Conservation (phyloP, 2,329 filamentous ascomycete genomes). For the Ophiostoma himal-ulmi region DNA sequence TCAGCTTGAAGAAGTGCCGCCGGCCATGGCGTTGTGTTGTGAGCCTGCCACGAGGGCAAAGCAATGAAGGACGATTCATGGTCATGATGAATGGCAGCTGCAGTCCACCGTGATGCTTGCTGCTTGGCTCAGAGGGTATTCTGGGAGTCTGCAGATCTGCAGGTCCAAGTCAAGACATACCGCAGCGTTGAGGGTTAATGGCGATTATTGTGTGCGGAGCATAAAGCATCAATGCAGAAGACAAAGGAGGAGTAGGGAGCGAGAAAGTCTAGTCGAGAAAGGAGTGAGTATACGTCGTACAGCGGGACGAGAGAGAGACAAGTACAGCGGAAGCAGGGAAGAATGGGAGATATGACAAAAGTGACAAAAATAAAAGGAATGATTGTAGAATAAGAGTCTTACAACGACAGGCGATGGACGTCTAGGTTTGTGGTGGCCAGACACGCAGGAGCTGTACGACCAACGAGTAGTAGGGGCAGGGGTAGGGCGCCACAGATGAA, state of each 20-base stretch:
- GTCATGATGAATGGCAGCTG: neutral
- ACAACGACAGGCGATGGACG: neutral
- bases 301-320: neutral
- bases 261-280: neutral
- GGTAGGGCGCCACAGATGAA: neutral
- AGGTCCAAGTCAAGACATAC: neutral
- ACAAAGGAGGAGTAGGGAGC: neutral
- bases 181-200: neutral
- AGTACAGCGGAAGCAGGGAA: neutral
- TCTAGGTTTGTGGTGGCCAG: neutral
- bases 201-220: neutral
- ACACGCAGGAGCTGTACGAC: neutral
- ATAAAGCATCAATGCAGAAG: neutral
- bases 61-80: neutral
- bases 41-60: neutral
- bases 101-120: neutral
- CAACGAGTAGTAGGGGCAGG: neutral
- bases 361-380: neutral
- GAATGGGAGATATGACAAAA: neutral
- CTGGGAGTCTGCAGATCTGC: constrained; percentile 1
- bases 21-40: neutral
- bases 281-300: neutral
- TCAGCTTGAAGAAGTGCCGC: neutral
- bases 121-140: neutral
- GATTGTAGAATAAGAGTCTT: neutral